These are phyloP conservation scores for Metarhizium sp. DNA, from an alignment of 2,329 filamentous ascomycete species.

Conservation along the genomic window DNA sequence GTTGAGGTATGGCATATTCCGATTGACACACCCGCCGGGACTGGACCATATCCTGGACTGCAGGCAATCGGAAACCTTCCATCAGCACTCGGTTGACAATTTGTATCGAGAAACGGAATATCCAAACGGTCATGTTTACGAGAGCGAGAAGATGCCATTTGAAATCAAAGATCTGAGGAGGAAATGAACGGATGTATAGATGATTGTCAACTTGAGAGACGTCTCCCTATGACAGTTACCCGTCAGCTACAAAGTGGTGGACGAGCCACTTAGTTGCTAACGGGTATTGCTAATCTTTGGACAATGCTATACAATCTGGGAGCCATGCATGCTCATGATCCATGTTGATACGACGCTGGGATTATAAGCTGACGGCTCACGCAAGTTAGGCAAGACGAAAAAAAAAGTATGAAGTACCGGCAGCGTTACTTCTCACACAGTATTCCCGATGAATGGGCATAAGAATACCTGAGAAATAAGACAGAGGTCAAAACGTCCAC, in stretches of 20 bases:
- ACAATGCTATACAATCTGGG: background rate
- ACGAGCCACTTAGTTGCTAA: no score
- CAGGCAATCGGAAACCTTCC: conserved; percentile 70
- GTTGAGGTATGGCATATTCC: conserved; percentile 76
- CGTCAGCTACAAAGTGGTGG: no score
- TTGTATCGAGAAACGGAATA: conserved; percentile 68
- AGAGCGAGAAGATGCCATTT: conserved; percentile 55
- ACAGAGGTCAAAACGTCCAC: no score
- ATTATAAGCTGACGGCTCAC: background rate
- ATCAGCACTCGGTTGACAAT: conserved; percentile 58
- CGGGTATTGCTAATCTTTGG: background rate
- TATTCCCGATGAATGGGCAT: no score
- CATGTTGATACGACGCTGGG: background rate
- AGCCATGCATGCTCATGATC: background rate
- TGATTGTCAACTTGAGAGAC: background rate
- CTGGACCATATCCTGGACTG: conserved; percentile 78
- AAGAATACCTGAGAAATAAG: no score
- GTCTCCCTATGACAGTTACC: background rate
- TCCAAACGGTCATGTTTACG: conserved; percentile 60
- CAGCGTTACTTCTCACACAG: no score
- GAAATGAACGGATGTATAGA: conserved; percentile 3
- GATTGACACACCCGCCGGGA: conserved; percentile 86
- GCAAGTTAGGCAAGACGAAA: background rate
- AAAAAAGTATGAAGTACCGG: background rate
- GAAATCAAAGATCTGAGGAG: conserved; percentile 43